Percentiles rank a stretch among this genome's conserved stretches.
phyloP scores from a whole-genome alignment of 805 yeast species.

The Zygotorulaspora sp. region DNA sequence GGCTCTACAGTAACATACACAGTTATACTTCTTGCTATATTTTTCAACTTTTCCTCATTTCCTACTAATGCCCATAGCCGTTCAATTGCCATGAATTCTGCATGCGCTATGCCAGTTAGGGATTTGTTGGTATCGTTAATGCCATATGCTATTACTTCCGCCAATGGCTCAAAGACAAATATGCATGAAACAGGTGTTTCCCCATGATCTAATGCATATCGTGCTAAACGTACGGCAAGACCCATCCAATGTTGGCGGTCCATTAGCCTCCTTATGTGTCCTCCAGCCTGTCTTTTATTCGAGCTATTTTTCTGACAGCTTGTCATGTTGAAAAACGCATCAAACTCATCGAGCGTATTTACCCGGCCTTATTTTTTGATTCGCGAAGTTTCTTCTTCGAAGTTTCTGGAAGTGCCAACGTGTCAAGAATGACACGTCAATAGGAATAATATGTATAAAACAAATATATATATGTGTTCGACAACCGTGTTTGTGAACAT shows the following conservation, averaged over 20 bases:
- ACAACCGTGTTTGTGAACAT: no score
- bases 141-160: slow-evolving; percentile 63
- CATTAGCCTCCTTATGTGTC: neutral
- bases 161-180: slow-evolving; percentile 45
- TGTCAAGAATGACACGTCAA: slow-evolving; percentile 7
- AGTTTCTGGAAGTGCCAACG: slow-evolving; percentile 9
- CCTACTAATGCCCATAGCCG: slow-evolving; percentile 38
- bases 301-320: neutral
- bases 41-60: slow-evolving; percentile 21
- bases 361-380: neutral
- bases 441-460: neutral
- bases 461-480: no score
- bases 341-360: slow-evolving; percentile 1
- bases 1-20: slow-evolving; percentile 96
- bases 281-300: no score
- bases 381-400: slow-evolving; percentile 2
- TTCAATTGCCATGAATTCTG: slow-evolving; percentile 82
- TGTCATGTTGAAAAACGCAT: neutral
- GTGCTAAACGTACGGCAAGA: slow-evolving; percentile 52
- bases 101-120: slow-evolving; percentile 84
- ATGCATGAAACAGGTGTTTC: slow-evolving; percentile 88
- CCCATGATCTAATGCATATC: slow-evolving; percentile 54
- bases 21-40: slow-evolving; percentile 51
- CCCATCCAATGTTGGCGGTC: slow-evolving; percentile 40
- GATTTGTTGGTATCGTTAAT: slow-evolving; percentile 83